Base-by-base conservation (phyloP, 148 eudicot species). In the Dysphania ambrosioides region DNA sequence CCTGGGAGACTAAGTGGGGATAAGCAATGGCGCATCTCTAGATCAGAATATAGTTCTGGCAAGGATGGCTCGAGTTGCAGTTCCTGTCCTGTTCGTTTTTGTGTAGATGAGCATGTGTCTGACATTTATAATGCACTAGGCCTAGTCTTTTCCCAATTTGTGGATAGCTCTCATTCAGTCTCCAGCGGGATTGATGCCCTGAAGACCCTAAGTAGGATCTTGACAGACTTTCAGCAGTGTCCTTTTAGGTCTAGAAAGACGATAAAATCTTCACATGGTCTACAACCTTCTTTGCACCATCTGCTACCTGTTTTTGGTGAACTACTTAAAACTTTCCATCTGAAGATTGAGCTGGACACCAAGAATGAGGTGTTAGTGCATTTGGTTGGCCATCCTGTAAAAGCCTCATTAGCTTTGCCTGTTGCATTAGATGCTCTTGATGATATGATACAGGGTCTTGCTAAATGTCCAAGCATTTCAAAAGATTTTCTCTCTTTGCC, bases 1-100 rank as follows among this genome's bases (percentile, higher is more conserved):
- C 97, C 98, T 41, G 98, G 98, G 70, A 88, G 98, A 86, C 83
- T 73, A 78, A 95, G 93, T 82, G 98, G 98, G 68, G 93, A 87
- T 86, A 88, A 82, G 79, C 91, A 90, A 78, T 95, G 98, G 98
- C 93, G 97, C 73, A 83, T 90, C 69, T 83, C 88, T 26, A 92
- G 98, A 87, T 86, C 92, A 23, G 98, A 95, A 87, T 85, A 84
- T 82, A 93, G 86, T 73, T 85, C 93, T 44, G 86, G 85, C 38
- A 86, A 83, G 63, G 82, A 64, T 75, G 57, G 64, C 70, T 85
- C 88, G 53, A 76, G 85, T 65, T 87, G 87, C 79, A 84, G 84
- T 23, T 86, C 87, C 79, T 95, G 97, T 70, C 96, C 96, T 61
- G 88, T 87, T 70, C 98, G 98, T 55, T 70, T 60, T 81, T 95